phyloP scores from a whole-genome alignment of 169 alveolate species.

The Eimeria acervulina region DNA sequence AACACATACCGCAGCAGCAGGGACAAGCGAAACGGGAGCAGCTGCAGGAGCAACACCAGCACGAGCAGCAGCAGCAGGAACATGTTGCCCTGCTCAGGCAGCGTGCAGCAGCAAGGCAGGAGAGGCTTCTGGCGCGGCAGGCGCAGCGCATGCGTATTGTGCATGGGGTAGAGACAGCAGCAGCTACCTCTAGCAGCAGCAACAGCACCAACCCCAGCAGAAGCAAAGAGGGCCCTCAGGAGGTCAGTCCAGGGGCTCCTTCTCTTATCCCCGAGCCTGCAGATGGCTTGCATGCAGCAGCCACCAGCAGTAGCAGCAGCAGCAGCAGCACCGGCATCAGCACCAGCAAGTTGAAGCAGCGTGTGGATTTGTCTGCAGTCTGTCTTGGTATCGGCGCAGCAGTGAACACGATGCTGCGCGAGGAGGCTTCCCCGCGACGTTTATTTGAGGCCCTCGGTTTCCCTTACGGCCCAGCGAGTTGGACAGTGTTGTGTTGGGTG shows the following conservation, averaged over 20 bases:
- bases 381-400: neutral
- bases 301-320: constrained; percentile 1
- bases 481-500: neutral
- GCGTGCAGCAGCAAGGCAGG: constrained; percentile 35
- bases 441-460: neutral
- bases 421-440: neutral
- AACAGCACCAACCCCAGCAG: neutral
- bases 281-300: neutral
- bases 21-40: no score
- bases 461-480: constrained; percentile 15
- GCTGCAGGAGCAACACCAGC: neutral
- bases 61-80: constrained; percentile 21
- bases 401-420: neutral
- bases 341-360: neutral
- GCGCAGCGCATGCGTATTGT: constrained; percentile 32
- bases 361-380: neutral
- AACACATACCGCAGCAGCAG: no score
- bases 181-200: neutral
- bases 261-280: no score
- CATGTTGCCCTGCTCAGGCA: constrained; percentile 1
- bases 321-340: neutral
- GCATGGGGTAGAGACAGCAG: neutral
- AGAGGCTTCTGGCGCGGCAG: constrained; percentile 3
- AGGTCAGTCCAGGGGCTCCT: no score
- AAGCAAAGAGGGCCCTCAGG: neutral